These are phyloP conservation scores for Penicillium cosmopolitanum DNA, from an alignment of 495 filamentous ascomycete genomes.

Conservation along the genomic window DNA sequence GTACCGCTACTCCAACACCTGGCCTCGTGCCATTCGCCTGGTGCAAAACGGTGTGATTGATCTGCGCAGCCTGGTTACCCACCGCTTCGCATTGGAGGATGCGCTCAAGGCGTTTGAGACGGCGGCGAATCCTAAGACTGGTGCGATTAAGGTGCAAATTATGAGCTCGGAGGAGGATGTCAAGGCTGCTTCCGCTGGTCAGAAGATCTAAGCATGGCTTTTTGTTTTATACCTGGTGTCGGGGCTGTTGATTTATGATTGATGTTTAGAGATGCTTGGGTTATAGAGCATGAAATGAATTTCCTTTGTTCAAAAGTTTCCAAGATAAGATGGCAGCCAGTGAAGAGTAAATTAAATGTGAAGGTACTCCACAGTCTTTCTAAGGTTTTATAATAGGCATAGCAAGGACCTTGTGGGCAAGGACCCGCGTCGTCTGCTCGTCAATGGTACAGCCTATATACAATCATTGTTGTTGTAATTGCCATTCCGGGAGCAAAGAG, in stretches of 20 bases:
- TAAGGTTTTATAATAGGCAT: too few relatives aligned
- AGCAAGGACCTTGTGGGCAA: not conserved
- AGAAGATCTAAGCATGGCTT: slow-evolving; percentile 29
- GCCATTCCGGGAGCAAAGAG: too few relatives aligned
- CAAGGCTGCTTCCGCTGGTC: slow-evolving; percentile 44
- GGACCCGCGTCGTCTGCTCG: not conserved
- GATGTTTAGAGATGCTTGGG: slow-evolving; percentile 27
- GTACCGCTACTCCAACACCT: slow-evolving; percentile 94
- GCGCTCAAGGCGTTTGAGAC: slow-evolving; percentile 88
- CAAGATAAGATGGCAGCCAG: not conserved
- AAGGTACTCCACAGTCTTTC: too few relatives aligned
- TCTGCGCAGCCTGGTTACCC: slow-evolving; percentile 80
- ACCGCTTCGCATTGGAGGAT: slow-evolving; percentile 83
- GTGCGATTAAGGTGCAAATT: slow-evolving; percentile 95
- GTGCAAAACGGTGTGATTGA: slow-evolving; percentile 82
- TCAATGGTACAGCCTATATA: not conserved
- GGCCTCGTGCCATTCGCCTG: slow-evolving; percentile 89
- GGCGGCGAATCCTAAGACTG: slow-evolving; percentile 82
- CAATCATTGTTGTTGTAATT: too few relatives aligned
- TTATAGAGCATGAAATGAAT: slow-evolving; percentile 23
- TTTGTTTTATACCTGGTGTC: slow-evolving; percentile 8
- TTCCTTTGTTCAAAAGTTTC: slow-evolving; percentile 11
- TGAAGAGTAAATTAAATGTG: not conserved
- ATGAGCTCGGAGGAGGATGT: slow-evolving; percentile 55
- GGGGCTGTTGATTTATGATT: slow-evolving; percentile 21